These are phyloP conservation scores for Ophiostoma ips DNA, from an alignment of 2,329 filamentous ascomycete species.

Conservation along the genomic window DNA sequence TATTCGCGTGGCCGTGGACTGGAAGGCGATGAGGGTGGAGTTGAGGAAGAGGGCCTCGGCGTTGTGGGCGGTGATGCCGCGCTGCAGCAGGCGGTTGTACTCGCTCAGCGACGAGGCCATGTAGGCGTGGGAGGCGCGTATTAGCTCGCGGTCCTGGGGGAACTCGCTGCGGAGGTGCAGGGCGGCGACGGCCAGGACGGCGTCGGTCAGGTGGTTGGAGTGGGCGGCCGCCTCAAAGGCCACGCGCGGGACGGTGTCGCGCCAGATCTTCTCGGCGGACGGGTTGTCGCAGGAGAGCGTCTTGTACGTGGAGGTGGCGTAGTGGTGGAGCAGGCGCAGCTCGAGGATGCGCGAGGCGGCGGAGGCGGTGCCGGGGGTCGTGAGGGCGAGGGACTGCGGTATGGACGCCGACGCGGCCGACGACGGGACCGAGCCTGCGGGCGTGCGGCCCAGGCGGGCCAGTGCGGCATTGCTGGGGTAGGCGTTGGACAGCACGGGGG, in stretches of 20 bases:
- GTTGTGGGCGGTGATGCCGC: slow-evolving; percentile 43
- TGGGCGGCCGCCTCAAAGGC: slow-evolving; percentile 36
- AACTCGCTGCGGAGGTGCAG: slow-evolving; percentile 43
- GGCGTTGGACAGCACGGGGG: slow-evolving; percentile 14
- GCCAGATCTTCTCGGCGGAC: slow-evolving; percentile 43
- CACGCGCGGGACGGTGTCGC: slow-evolving; percentile 43
- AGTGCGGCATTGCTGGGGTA: slow-evolving; percentile 7
- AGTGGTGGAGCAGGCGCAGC: slow-evolving; percentile 50
- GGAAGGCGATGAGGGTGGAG: slow-evolving; percentile 49
- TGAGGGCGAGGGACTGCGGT: slow-evolving; percentile 18
- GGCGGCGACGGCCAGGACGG: slow-evolving; percentile 49
- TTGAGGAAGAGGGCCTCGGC: slow-evolving; percentile 51
- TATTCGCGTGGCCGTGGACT: slow-evolving; percentile 49
- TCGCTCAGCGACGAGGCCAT: slow-evolving; percentile 49
- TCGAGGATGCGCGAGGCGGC: slow-evolving; percentile 37
- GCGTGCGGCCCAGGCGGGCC: neutral
- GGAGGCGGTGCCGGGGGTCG: slow-evolving; percentile 22
- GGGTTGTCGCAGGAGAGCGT: slow-evolving; percentile 43
- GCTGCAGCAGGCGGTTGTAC: slow-evolving; percentile 41
- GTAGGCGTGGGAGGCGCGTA: slow-evolving; percentile 49
- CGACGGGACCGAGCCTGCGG: slow-evolving; percentile 16
- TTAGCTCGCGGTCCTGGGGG: slow-evolving; percentile 45
- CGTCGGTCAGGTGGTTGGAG: slow-evolving; percentile 45
- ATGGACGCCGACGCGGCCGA: slow-evolving; percentile 20
- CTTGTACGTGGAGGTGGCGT: slow-evolving; percentile 44